Evolutionary conservation across 345 rosid species (phyloP).

Genomic region (Murraya paniculata): DNA sequence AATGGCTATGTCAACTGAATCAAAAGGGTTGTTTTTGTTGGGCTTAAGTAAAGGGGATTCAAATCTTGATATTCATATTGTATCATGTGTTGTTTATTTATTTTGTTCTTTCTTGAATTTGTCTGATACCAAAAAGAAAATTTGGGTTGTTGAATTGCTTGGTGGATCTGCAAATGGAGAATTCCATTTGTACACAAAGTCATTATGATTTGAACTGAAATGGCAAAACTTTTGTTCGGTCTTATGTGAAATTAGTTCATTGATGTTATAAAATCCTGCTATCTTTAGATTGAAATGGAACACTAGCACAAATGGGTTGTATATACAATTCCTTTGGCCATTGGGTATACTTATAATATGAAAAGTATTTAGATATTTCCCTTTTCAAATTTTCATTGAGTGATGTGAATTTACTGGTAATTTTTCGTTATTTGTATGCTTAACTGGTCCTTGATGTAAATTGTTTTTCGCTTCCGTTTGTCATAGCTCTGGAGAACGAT

Average conservation of each 20-base stretch:
- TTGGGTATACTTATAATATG: background rate
- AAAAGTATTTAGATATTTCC: background rate
- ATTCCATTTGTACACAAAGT: background rate
- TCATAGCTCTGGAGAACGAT: conserved; percentile 91
- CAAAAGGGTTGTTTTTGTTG: background rate
- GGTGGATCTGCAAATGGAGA: background rate
- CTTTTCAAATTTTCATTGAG: background rate
- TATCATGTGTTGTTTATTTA: background rate
- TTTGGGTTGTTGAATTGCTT: background rate
- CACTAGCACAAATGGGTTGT: no score
- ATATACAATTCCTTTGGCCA: background rate
- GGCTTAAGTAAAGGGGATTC: background rate
- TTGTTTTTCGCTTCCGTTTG: conserved; percentile 1
- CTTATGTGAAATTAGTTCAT: background rate
- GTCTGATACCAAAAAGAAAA: background rate
- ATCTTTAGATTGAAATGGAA: background rate
- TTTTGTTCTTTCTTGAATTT: background rate
- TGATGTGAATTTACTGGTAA: background rate
- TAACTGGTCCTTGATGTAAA: conserved; percentile 4
- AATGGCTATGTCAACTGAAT: background rate
- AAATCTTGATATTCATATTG: background rate
- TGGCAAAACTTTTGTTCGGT: background rate
- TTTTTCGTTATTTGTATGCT: background rate
- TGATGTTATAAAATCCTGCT: background rate
- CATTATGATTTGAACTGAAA: background rate